Evolutionary conservation across 257 asterid genomes (phyloP), one percentile per base, ranked within the genome.

Genomic region (Nicotiana tomentosiformis): DNA sequence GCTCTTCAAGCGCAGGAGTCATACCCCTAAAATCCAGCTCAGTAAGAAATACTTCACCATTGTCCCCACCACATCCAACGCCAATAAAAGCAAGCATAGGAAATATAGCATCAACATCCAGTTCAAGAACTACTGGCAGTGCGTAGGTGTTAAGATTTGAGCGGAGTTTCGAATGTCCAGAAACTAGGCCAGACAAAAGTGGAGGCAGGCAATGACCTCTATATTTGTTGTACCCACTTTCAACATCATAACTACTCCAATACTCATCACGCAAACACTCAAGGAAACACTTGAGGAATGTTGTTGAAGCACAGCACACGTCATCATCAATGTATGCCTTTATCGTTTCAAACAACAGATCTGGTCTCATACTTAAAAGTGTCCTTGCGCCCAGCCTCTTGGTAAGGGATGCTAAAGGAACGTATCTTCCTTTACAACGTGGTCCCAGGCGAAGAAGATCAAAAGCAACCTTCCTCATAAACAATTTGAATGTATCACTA

Each of bases 371-470:
- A 62, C 83, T 87, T 69, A 94, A 87, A 78, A 96, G 88, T 74
- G 92, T 84, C 86, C 88, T 93, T 39, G 98, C 97, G 32, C 98
- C 97, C 85, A 96, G 81, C 89, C 98, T 91, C 91, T 89, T 90
- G n/a, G 93, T 94, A 70, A 96, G 92, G 81, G 98, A 91, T 32
- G 95, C 97, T 82, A 93, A 87, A 77, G 98, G 99, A 70, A 90
- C 83, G 85, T 93, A 96, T 84, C 98, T 91, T 70, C 99, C 99
- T 91, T 96, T 96, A 89, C 98, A 94, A 66, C 98, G 97, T 66
- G 98, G 94, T 77, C 98, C 99, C 81, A 94, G 81, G 70, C 83
- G 83, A 83, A 96, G 98, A 53, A 96, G 93, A 87, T 96, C 94
- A 80, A 91, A 85, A 53, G 98, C 93, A 80, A 93, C 93, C 87